phyloP scores from a whole-genome alignment of 1,139 yeast species.

The Lodderomyces elongisporus region DNA sequence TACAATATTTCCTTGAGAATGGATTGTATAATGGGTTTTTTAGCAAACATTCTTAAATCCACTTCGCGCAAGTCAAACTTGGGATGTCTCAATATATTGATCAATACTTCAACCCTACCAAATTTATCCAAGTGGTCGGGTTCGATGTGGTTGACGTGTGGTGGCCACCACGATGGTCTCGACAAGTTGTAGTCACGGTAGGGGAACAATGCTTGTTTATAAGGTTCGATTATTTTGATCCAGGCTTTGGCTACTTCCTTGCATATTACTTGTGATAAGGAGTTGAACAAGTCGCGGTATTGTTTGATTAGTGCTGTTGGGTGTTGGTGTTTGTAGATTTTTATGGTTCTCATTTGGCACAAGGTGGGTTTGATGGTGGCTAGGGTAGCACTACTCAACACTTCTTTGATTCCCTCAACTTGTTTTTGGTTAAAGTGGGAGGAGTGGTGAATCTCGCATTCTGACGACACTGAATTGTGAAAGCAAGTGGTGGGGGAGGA shows the following conservation, averaged over 20 bases:
- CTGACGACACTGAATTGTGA: too few species aligned
- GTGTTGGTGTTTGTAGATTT: slow-evolving; percentile 4
- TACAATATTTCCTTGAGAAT: slow-evolving; percentile 26
- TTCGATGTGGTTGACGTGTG: slow-evolving; percentile 52
- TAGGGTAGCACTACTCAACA: slow-evolving; percentile 9
- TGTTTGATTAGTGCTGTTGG: slow-evolving; percentile 9
- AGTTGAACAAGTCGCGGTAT: slow-evolving; percentile 16
- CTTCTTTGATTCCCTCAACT: slow-evolving; percentile 11
- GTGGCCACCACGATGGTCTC: slow-evolving; percentile 74
- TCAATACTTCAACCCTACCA: slow-evolving; percentile 46
- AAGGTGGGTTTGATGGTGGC: slow-evolving; percentile 15
- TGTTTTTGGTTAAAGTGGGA: slow-evolving; percentile 13
- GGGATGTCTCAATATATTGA: slow-evolving; percentile 33
- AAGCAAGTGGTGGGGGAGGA: too few species aligned
- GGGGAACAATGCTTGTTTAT: slow-evolving; percentile 60
- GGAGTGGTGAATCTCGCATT: slow-evolving; percentile 14
- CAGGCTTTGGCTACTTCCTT: slow-evolving; percentile 61
- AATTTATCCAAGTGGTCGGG: slow-evolving; percentile 67
- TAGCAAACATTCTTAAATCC: slow-evolving; percentile 14
- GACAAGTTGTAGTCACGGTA: slow-evolving; percentile 47
- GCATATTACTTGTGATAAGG: slow-evolving; percentile 47
- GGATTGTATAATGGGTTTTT: slow-evolving; percentile 9
- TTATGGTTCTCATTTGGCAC: slow-evolving; percentile 8
- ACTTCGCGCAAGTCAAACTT: slow-evolving; percentile 21
- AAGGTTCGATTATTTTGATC: slow-evolving; percentile 64